Conservation (phyloP, 2,329 filamentous ascomycete genomes). For the Calonectria pseudoturangicola region DNA sequence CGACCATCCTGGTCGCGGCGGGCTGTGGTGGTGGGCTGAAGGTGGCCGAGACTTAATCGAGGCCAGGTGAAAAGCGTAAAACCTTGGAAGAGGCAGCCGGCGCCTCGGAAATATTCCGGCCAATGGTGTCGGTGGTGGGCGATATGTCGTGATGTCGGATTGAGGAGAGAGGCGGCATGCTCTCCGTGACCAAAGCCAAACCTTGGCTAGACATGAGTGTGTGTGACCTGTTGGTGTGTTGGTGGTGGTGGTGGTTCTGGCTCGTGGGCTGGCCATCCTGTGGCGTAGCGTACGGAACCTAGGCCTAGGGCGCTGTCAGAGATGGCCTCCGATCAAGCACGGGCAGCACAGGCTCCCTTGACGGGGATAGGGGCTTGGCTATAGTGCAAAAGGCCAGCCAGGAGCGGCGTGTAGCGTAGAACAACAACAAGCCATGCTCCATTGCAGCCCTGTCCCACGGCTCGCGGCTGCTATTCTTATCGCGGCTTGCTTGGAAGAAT, state of each 20-base stretch:
- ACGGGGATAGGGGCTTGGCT: slow-evolving; percentile 3
- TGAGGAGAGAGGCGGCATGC: slow-evolving; percentile 2
- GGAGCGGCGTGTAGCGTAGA: not conserved
- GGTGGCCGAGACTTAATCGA: slow-evolving; percentile 15
- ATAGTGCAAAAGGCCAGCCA: not conserved
- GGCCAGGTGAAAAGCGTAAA: slow-evolving; percentile 14
- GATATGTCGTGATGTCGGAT: slow-evolving; percentile 28
- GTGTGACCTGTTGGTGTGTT: slow-evolving; percentile 9
- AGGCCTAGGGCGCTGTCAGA: slow-evolving; percentile 23
- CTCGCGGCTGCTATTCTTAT: not conserved
- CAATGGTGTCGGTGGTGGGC: slow-evolving; percentile 1
- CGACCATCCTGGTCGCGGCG: slow-evolving; percentile 19
- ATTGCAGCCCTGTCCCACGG: not conserved
- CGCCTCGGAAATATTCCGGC: slow-evolving; percentile 32
- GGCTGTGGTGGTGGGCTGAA: slow-evolving; percentile 17
- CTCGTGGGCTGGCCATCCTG: slow-evolving; percentile 10
- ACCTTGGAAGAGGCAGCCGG: slow-evolving; percentile 1
- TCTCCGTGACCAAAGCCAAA: slow-evolving; percentile 18
- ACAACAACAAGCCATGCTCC: not conserved
- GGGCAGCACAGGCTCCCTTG: not conserved
- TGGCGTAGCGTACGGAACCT: slow-evolving; percentile 26
- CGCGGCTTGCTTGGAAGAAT: not conserved
- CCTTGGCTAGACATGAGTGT: slow-evolving; percentile 14
- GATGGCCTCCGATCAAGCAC: slow-evolving; percentile 21
- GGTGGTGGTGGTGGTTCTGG: not conserved